Base-by-base conservation (phyloP, 805 yeast genomes). In the Kluyveromyces wickerhamii region DNA sequence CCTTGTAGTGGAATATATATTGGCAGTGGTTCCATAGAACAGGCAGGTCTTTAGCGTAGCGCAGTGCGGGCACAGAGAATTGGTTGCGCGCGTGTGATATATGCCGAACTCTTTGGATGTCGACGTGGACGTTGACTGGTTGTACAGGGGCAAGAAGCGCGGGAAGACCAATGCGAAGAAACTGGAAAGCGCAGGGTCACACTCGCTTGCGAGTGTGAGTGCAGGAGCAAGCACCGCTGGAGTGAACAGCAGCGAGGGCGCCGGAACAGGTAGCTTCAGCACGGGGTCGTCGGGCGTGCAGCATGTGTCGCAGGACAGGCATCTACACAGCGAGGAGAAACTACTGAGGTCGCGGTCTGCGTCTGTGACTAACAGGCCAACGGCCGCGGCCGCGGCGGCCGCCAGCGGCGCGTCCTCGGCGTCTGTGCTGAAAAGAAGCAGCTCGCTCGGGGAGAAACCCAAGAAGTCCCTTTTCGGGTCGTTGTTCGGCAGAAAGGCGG, bases 101-200 rank as follows among this genome's bases (percentile, higher is more conserved):
- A 39, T 39, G 39, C 28, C 33, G 18, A 33, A 39, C 26, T 39
- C 37, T 11, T 28, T 39, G 28, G 57, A 47, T 20, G 45, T 52
- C 11, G 59, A 79, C 47, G 79, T 83, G 28, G 89, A 82, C 45
- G 87, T 83, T 9, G 94, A 82, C 50, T 83, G 94, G 94, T 63
- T 83, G 18, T 82, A 82, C 51, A 66, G 86, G 47, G 88, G 88
- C n/a, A 78, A 78, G 33, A 32, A 29, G 28, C 25, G 29, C 34
- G 32, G 24, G 12, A 39, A 35, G 30, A 12, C 24, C 21, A 30
- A 26, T 26, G 10, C 12, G 27, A 21, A 26, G 17, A n/a, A n/a
- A n/a, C n/a, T n/a, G n/a, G n/a, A n/a, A n/a, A n/a, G n/a, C n/a
- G 11, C 26, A 6, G 12, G n/a, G 7, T 23, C 26, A 6, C 26